Base-by-base conservation (phyloP, 768 basidiomycete species). In the Termitomyces sp. region DNA sequence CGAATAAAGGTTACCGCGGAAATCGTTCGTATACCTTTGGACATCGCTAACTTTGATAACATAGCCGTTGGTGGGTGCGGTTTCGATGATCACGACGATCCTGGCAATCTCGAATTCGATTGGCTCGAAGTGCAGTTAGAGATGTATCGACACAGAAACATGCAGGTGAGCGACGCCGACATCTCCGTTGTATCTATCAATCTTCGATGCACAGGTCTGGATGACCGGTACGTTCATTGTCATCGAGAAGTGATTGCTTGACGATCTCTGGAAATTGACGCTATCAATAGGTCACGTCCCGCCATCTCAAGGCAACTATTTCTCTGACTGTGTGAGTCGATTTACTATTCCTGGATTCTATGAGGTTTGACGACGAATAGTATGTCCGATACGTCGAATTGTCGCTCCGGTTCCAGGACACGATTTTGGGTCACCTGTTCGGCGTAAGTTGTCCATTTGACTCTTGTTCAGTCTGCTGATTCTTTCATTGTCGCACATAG, bases 111-210 rank as follows among this genome's bases (percentile, higher is more conserved):
- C 28, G 81, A 97, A 69, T 80, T 96, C 66, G 90, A 93, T 72
- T 97, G 94, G 94, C 79, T 97, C 13, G 92, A 92, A 62, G 91
- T 91, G 2, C 93, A 94, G 73, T 77, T 97, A 20, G 75, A 84
- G 52, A 75, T 73, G 59, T 94, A 88, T 71, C 79, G 90, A 61
- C 73, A 81, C 4, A 77, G 89, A 58, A 84, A 84, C 39, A 89
- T 94, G 85, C 87, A 92, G 80, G 90, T 88, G 68, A 56, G 82
- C 66, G 39, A n/a, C 35, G 24, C 15, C 33, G n/a, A 24, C 8
- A 58, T 60, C 38, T 48, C 38, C 8, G 39, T 22, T 50, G 50
- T 52, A 60, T 46, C 3, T 24, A 24, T 60, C 22, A 48, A 36
- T 55, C 7, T 45, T 46, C 16, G 20, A 39, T 49, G 24, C 33